Evolutionary conservation across 441 rosid genomes (phyloP), one percentile per base, ranked within the genome.

Genomic region (Arabidopsis lyrata): DNA sequence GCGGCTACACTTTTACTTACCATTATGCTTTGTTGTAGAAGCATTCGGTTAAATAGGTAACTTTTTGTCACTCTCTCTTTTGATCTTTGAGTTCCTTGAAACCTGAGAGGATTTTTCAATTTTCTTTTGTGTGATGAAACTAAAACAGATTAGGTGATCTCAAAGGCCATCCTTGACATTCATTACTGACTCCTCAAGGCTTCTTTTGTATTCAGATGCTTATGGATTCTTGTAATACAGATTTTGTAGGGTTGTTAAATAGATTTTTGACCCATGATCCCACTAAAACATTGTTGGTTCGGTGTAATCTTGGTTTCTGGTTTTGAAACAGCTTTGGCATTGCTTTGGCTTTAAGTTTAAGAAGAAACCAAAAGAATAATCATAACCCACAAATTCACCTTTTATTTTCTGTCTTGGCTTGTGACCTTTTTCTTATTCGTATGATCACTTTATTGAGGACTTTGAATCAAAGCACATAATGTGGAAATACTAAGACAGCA

Each of bases 111-210:
- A 11, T 32, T 39, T 5, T 68, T 68, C 27, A 1, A 60, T 60
- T 16, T 48, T 75, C 12, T 60, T 47, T 53, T 64, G 56, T 56
- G 78, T 41, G 22, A 41, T 77, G 72, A 59, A 65, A 71, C 73
- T 50, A 58, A 80, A 59, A 13, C 92, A 88, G 93, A 81, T 81
- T 83, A 81, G 86, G 89, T 48, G 90, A 83, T 35, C 20, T 64
- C 58, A 91, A 85, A 81, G 95, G 82, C 72, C 84, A 77, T 54
- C 86, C 81, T 52, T 88, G 82, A 84, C 45, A 63, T 13, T 29
- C 31, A 29, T 29, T 29, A 29, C 31, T 29, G 31, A 29, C 50
- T 45, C 13, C 53, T 38, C 27, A 0, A 39, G 45, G 3, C 22
- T 22, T 10, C 31, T 29, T 4, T 29, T 29, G 31, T 29, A 29